A percentile compares a stretch with the other conserved stretches of the same genome.
phyloP scores from a whole-genome alignment of 257 asterid genomes.

The Rehmannia glutinosa region DNA sequence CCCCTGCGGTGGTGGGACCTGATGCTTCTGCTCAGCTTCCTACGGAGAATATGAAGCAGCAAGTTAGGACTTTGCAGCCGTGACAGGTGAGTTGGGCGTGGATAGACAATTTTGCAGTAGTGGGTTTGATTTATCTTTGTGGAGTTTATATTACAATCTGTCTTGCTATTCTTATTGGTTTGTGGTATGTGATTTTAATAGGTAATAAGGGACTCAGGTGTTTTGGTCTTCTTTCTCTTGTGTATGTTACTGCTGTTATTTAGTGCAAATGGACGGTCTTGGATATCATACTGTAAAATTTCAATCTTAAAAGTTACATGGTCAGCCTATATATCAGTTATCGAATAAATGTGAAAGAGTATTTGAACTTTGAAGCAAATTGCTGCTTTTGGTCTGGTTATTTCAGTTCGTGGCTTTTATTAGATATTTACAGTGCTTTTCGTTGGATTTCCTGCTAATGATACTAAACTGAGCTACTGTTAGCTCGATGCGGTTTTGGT shows the following conservation, averaged over 20 bases:
- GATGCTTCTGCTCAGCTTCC: slow-evolving; percentile 58
- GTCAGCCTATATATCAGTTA: slow-evolving; percentile 30
- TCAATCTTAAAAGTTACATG: slow-evolving; percentile 23
- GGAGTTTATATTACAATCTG: slow-evolving; percentile 31
- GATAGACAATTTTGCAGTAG: slow-evolving; percentile 77
- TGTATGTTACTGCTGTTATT: slow-evolving; percentile 25
- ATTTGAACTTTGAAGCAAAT: slow-evolving; percentile 4
- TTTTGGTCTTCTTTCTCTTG: slow-evolving; percentile 21
- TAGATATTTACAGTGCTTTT: neutral
- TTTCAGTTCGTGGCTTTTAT: neutral
- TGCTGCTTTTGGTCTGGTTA: neutral
- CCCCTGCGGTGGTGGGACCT: slow-evolving; percentile 35
- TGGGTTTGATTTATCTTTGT: slow-evolving; percentile 43
- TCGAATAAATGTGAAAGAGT: slow-evolving; percentile 22
- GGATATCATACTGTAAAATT: slow-evolving; percentile 48
- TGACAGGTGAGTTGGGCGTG: slow-evolving; percentile 54
- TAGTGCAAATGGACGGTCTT: slow-evolving; percentile 32
- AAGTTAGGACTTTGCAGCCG: slow-evolving; percentile 40
- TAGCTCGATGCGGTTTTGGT: neutral
- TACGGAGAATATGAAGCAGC: slow-evolving; percentile 55
- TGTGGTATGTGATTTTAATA: slow-evolving; percentile 57
- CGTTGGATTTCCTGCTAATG: neutral
- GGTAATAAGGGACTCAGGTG: slow-evolving; percentile 41
- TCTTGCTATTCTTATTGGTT: slow-evolving; percentile 43
- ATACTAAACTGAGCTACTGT: neutral